Conservation (phyloP, 345 rosid species). For the Gossypium longicalyx region DNA sequence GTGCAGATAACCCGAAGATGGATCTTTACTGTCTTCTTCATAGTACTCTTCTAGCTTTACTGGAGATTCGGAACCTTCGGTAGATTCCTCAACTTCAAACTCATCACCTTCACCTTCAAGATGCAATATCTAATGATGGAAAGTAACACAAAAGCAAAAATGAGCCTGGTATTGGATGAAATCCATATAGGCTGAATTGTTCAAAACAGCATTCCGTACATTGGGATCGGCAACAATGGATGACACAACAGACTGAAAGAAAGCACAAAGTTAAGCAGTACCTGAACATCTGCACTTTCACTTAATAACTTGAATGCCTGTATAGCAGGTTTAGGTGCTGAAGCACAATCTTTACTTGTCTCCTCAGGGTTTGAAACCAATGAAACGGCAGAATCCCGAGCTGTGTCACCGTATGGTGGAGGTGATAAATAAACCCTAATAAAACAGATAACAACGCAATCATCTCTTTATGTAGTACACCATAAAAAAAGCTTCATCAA, state of each 20-base stretch:
- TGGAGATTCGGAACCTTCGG: constrained; percentile 21
- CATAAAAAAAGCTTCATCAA: neutral
- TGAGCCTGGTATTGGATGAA: neutral
- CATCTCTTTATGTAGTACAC: neutral
- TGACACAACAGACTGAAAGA: constrained; percentile 58
- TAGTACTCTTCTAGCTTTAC: constrained; percentile 22
- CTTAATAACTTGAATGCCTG: constrained; percentile 55
- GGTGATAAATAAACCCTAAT: constrained; percentile 45
- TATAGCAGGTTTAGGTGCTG: constrained; percentile 46
- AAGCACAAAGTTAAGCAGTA: constrained; percentile 7
- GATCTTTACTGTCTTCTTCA: neutral
- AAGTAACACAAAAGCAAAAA: neutral
- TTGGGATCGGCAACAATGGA: constrained; percentile 51
- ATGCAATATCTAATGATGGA: neutral
- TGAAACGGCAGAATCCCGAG: constrained; percentile 24
- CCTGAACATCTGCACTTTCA: constrained; percentile 62
- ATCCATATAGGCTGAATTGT: neutral
- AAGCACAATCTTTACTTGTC: constrained; percentile 21
- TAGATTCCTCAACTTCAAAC: constrained; percentile 18
- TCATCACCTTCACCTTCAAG: constrained; percentile 19
- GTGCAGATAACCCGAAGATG: constrained; percentile 24
- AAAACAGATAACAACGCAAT: neutral
- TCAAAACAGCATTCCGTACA: constrained; percentile 2
- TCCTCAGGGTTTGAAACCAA: constrained; percentile 32
- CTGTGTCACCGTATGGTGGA: constrained; percentile 3